Percentiles rank a stretch among this genome's conserved stretches.
These are phyloP conservation scores for Tilletia caries DNA, from an alignment of 1,284 basidiomycete genomes.

Conservation along the genomic window DNA sequence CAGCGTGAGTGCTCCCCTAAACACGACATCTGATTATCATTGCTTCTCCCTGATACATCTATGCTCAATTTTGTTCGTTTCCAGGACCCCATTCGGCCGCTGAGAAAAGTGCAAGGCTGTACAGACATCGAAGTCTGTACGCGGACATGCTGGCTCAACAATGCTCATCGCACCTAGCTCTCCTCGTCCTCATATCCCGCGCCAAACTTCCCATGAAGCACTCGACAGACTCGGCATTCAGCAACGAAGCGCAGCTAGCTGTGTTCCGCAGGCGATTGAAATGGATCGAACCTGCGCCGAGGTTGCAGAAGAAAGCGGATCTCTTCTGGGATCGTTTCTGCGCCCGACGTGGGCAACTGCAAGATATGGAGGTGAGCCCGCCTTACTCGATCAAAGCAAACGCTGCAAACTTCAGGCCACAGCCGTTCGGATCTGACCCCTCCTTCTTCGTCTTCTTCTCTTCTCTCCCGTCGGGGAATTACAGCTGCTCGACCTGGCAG, in stretches of 20 bases:
- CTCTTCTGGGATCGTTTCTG: conserved; percentile 11
- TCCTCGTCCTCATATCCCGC: not conserved
- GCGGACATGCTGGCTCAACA: conserved; percentile 1
- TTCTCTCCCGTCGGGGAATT: not conserved
- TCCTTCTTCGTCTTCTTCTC: not conserved
- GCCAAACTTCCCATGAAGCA: no score
- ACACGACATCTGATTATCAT: not conserved
- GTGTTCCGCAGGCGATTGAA: conserved; percentile 1
- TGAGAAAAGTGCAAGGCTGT: not conserved
- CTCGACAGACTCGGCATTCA: not conserved
- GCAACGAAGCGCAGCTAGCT: not conserved
- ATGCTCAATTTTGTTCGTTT: not conserved
- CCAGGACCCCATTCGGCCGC: not conserved
- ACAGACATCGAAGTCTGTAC: not conserved
- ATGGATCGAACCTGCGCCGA: not conserved
- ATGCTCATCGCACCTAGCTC: not conserved
- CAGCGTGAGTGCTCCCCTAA: not conserved
- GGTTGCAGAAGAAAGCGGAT: not conserved
- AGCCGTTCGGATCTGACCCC: no score
- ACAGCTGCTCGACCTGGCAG: not conserved
- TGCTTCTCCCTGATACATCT: not conserved
- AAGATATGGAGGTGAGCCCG: not conserved
- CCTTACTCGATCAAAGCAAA: not conserved
- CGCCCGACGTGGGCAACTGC: not conserved
- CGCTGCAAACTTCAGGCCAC: not conserved